A percentile compares a stretch with the other conserved stretches of the same genome.
phyloP scores from a whole-genome alignment of 805 yeast species.

The Teunomyces atbi region DNA sequence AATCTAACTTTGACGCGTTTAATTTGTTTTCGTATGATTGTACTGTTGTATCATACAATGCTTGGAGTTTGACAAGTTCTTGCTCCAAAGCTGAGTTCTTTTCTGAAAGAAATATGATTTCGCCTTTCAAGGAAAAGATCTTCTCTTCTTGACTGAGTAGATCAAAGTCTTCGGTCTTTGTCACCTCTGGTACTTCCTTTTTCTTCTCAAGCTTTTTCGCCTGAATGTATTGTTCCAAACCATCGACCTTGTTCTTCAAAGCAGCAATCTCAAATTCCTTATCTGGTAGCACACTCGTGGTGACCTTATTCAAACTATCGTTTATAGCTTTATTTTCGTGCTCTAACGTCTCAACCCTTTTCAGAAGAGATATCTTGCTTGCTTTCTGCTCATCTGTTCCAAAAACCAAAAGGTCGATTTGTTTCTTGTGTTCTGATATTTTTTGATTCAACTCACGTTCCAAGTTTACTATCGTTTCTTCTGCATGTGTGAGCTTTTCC shows the following conservation, averaged over 20 bases:
- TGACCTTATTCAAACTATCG: conserved; percentile 10
- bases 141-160: conserved; percentile 8
- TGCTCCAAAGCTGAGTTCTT: conserved; percentile 16
- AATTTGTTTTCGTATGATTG: conserved; percentile 24
- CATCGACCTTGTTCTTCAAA: conserved; percentile 14
- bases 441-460: background rate
- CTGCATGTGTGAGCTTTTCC: conserved; percentile 5
- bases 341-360: conserved; percentile 5
- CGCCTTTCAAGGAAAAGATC: conserved; percentile 15
- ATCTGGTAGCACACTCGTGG: conserved; percentile 17
- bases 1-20: conserved; percentile 22
- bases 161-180: background rate
- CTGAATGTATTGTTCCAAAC: conserved; percentile 9
- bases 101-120: conserved; percentile 17
- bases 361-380: conserved; percentile 9
- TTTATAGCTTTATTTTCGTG: conserved; percentile 10
- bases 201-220: background rate
- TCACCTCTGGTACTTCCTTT: background rate
- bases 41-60: conserved; percentile 13
- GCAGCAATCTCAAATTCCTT: conserved; percentile 21
- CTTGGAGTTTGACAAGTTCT: conserved; percentile 16
- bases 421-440: background rate
- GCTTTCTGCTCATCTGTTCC: conserved; percentile 11
- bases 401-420: background rate
- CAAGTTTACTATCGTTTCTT: conserved; percentile 10